Conservation (phyloP, 2,329 filamentous ascomycete species). For the Colletotrichum gigasporum region DNA sequence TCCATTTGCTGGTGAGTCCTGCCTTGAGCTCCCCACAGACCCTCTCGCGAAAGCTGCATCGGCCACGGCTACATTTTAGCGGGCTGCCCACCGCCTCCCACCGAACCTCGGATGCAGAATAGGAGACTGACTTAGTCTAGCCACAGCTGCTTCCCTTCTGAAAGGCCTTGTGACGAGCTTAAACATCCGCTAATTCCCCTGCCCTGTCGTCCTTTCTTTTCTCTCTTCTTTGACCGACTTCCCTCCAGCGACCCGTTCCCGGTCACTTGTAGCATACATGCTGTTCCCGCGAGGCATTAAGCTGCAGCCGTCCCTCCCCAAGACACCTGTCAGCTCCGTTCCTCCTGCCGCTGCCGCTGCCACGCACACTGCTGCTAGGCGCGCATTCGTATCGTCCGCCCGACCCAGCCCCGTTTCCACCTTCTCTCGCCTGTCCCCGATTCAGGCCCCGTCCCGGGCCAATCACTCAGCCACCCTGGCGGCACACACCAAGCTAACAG, state of each 20-base stretch:
- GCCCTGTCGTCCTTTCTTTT: neutral
- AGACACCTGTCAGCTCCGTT: slow-evolving; percentile 14
- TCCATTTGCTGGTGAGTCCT: too few relatives aligned
- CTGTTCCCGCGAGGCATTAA: slow-evolving; percentile 27
- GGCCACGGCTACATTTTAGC: slow-evolving; percentile 9
- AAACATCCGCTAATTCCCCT: slow-evolving; percentile 2
- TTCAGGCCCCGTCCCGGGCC: slow-evolving; percentile 35
- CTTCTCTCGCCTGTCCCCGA: slow-evolving; percentile 29
- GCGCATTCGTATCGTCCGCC: slow-evolving; percentile 20
- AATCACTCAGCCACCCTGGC: slow-evolving; percentile 42
- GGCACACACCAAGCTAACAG: slow-evolving; percentile 36
- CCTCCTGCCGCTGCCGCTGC: slow-evolving; percentile 1
- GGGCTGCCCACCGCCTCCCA: slow-evolving; percentile 15
- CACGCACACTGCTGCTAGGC: neutral
- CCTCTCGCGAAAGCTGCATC: slow-evolving; percentile 2
- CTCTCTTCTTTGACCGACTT: neutral
- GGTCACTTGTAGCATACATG: slow-evolving; percentile 22
- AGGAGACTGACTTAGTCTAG: neutral
- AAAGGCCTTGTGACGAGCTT: slow-evolving; percentile 16
- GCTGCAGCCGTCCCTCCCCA: slow-evolving; percentile 21
- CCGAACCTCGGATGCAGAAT: slow-evolving; percentile 26
- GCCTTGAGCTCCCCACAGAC: neutral
- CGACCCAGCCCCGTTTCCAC: slow-evolving; percentile 29
- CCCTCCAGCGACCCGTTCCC: neutral
- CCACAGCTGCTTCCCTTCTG: neutral